These are phyloP conservation scores for Aspergillus panamensis DNA, from an alignment of 495 filamentous ascomycete species.

Conservation along the genomic window DNA sequence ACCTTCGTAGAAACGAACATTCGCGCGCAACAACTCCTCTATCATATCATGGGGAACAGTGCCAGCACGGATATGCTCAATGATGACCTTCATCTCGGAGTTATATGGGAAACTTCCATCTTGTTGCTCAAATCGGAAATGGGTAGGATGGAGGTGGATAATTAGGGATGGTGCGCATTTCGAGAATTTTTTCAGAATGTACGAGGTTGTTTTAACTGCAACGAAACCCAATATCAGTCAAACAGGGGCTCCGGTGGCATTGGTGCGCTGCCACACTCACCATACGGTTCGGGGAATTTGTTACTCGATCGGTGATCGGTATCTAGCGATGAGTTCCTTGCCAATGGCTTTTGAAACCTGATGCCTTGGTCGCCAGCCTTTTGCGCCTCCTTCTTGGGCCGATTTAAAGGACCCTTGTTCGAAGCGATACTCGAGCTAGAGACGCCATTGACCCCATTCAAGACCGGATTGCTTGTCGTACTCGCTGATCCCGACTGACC, in stretches of 20 bases:
- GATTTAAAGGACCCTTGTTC: constrained; percentile 48
- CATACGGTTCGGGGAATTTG: constrained; percentile 48
- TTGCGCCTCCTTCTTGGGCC: constrained; percentile 52
- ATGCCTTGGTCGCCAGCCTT: constrained; percentile 38
- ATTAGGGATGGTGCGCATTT: constrained; percentile 76
- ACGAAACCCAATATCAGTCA: constrained; percentile 10
- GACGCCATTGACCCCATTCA: constrained; percentile 43
- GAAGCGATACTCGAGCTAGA: constrained; percentile 31
- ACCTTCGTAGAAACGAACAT: constrained; percentile 90
- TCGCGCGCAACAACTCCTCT: constrained; percentile 60
- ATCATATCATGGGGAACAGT: constrained; percentile 74
- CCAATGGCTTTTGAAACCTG: constrained; percentile 31
- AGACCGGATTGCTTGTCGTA: constrained; percentile 21
- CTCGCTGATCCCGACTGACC: constrained; percentile 37
- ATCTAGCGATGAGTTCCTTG: constrained; percentile 33
- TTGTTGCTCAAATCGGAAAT: constrained; percentile 93
- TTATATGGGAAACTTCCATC: constrained; percentile 88
- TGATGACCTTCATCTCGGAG: constrained; percentile 80
- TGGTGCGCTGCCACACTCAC: constrained; percentile 26
- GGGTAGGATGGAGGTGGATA: constrained; percentile 75
- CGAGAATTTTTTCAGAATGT: constrained; percentile 79
- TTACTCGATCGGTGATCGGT: constrained; percentile 37
- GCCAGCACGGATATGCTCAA: constrained; percentile 67
- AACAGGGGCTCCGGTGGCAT: constrained; percentile 4
- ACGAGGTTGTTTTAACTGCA: constrained; percentile 62